Evolutionary conservation across 495 filamentous ascomycete species (phyloP), one percentile per base, ranked within the genome.

Genomic region (Penicillium cataractarum): DNA sequence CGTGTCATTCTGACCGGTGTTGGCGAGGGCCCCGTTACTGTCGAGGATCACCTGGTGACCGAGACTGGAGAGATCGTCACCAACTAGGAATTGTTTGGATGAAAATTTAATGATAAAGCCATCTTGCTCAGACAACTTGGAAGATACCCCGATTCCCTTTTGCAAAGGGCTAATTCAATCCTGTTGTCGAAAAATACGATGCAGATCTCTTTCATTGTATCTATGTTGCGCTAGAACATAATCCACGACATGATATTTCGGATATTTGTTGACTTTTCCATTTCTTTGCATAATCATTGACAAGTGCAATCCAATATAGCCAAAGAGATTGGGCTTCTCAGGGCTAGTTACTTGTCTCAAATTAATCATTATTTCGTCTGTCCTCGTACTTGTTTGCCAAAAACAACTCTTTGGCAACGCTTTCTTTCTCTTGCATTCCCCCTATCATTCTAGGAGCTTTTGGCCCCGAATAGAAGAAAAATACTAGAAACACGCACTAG

Each of bases 1-100:
- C 83, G 92, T 65, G 88, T 98, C 24, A 99, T 99, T 63, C 72
- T 92, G 82, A 98, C 95, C 2, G 82, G 89, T 42, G 95, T 99
- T 27, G 95, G 95, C 1, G 92, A 95, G 74, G 96, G 95, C 0
- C 95, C 95, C 0, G 74, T 89, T 52, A 91, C 83, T 74, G 88
- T 90, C 17, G 80, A 92, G 33, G 89, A 94, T 58, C 87, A 89
- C 66, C 80, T 99, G 67, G 86, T 97, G 63, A 85, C 84, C 48
- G 88, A 86, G 70, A 83, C 87, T 65, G 92, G 91, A 19, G 80
- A 86, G 63, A 80, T 84, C 22, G 62, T 83, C 59, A 71, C 65
- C 63, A 56, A 68, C 39, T 74, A 71, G 49, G 51, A 54, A 31
- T n/a, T 55, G 33, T 57, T 33, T 19, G 42, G 24, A 63, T 58